A percentile compares a stretch with the other conserved stretches of the same genome.
Evolutionary conservation across 768 basidiomycete genomes (phyloP).

Genomic region (Strobilomyces echinocephalus): DNA sequence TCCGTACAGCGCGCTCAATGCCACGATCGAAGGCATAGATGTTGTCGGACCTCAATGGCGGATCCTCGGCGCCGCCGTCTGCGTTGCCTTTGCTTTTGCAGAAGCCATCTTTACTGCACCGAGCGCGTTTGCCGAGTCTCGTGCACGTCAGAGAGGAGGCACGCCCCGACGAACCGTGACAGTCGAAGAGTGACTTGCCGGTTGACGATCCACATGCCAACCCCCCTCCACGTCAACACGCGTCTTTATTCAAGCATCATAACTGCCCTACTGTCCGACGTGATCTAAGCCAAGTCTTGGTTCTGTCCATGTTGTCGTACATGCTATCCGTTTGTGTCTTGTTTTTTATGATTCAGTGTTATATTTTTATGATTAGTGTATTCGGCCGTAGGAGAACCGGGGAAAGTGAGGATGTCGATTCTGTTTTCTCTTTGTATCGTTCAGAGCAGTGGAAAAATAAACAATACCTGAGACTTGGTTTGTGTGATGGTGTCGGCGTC

Average conservation of each 20-base stretch:
- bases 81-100: constrained; percentile 62
- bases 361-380: constrained; percentile 18
- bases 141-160: constrained; percentile 18
- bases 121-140: constrained; percentile 30
- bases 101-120: constrained; percentile 56
- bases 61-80: constrained; percentile 49
- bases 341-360: background rate
- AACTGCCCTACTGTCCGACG: background rate
- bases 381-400: no score
- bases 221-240: background rate
- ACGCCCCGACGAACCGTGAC: constrained; percentile 20
- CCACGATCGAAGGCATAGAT: constrained; percentile 39
- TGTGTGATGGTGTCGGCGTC: constrained; percentile 5
- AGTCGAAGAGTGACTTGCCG: constrained; percentile 19
- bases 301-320: constrained; percentile 10
- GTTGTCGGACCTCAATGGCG: constrained; percentile 54
- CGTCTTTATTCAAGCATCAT: background rate
- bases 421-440: background rate
- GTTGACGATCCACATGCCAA: background rate
- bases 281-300: constrained; percentile 7
- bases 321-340: constrained; percentile 18
- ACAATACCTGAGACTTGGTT: constrained; percentile 3
- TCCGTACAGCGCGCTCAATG: constrained; percentile 35
- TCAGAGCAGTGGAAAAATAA: background rate
- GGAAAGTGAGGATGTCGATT: background rate